Evolutionary conservation across 2,329 filamentous ascomycete species (phyloP), one percentile per base, ranked within the genome.

Genomic region (Ceratocystis variospora): DNA sequence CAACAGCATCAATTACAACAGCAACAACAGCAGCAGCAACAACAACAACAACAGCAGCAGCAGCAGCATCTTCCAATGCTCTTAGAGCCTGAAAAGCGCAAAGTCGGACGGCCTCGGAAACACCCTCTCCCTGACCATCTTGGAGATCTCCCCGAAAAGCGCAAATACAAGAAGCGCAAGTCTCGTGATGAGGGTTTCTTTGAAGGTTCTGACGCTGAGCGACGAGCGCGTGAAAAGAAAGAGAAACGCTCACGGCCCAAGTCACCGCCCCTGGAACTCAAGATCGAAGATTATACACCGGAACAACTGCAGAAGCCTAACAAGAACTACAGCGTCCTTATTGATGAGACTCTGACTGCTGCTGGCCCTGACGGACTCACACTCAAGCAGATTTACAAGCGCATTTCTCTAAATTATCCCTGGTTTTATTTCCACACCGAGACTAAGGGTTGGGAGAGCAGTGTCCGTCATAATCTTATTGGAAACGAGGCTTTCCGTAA

Each of bases 371-470:
- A 82, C 2, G 82, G 82, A 3, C 74, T 85, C 53, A 81, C 80
- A 2, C 76, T 85, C 59, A 84, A 84, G 73, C 82, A 85, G 73
- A 84, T 85, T 65, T 85, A 85, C 74, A 85, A 85, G 73, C 77
- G 82, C 62, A 85, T 85, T 64, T 81, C 80, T 69, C 76, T 77
- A 68, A 77, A 77, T 70, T 84, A 84, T 70, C 82, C 82, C 8
- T 84, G 80, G 77, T 85, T 82, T 69, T 81, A 80, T 70, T 85
- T 85, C 70, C 77, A 77, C 65, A 81, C 82, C 19, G 82, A 83
- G 71, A 85, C 83, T 5, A 85, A 84, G 71, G 83, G 83, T n/a
- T 85, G 83, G 83, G 82, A 85, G 72, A 85, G 82, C 70, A 85
- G 82, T 70, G 83, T 85, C n/a, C 80, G 83, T 0, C 83, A 85